Conservation (phyloP, 345 rosid genomes). For the Aquilaria malaccensis region DNA sequence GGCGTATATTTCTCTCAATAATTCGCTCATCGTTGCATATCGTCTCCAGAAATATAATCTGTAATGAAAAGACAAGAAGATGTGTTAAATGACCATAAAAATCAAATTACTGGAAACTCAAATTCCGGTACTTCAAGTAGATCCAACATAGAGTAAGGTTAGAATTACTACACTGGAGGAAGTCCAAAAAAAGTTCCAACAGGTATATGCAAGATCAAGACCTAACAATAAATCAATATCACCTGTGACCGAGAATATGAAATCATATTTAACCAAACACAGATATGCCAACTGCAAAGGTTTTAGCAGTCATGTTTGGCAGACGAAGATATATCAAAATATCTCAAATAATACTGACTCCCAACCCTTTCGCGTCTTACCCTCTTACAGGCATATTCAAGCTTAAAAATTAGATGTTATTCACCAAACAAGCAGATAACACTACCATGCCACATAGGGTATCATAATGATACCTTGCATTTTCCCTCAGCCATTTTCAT, state of each 20-base stretch:
- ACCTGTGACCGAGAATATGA: too few species aligned
- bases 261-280: too few species aligned
- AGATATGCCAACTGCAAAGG: too few species aligned
- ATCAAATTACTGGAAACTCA: too few species aligned
- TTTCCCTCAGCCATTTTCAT: constrained; percentile 99
- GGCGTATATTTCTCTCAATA: constrained; percentile 96
- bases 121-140: too few species aligned
- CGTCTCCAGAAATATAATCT: constrained; percentile 98
- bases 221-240: too few species aligned
- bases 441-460: not conserved
- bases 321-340: not conserved
- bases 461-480: constrained; percentile 68
- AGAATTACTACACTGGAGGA: too few species aligned
- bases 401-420: not conserved
- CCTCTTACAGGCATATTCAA: not conserved
- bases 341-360: not conserved
- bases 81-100: not conserved
- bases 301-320: not conserved
- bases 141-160: too few species aligned
- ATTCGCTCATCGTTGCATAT: constrained; percentile 89
- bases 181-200: too few species aligned
- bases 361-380: not conserved
- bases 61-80: constrained; percentile 13
- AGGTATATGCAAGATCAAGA: not conserved
- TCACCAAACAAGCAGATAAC: constrained; percentile 9